phyloP scores from a whole-genome alignment of 805 yeast genomes.

The Wickerhamiella bombiphila region DNA sequence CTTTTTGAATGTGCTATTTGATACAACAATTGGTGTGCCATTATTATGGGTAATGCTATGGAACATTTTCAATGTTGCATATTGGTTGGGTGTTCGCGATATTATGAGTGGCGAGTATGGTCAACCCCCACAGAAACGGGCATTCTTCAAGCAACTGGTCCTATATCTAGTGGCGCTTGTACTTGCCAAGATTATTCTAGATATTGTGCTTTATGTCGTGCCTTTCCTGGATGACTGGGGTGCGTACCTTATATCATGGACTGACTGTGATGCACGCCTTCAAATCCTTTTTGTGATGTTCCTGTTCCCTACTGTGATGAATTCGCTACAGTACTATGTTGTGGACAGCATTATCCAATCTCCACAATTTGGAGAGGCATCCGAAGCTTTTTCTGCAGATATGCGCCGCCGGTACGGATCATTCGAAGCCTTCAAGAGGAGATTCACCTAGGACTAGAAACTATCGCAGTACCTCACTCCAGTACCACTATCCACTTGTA shows the following conservation, averaged over 20 bases:
- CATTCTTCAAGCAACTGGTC: constrained; percentile 55
- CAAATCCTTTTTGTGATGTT: constrained; percentile 83
- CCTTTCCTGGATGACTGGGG: constrained; percentile 60
- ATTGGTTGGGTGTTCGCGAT: constrained; percentile 28
- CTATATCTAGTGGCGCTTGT: constrained; percentile 52
- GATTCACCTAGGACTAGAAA: no score
- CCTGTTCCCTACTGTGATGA: constrained; percentile 30
- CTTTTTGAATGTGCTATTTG: constrained; percentile 72
- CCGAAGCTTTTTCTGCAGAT: constrained; percentile 4
- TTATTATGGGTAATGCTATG: constrained; percentile 45
- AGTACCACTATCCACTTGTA: not conserved
- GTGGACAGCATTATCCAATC: constrained; percentile 47
- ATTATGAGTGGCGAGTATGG: constrained; percentile 49
- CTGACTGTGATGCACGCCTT: constrained; percentile 53
- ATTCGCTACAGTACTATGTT: constrained; percentile 37
- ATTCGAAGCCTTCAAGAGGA: constrained; percentile 7
- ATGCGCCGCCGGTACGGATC: constrained; percentile 7
- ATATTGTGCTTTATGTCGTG: constrained; percentile 41
- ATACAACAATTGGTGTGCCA: constrained; percentile 89
- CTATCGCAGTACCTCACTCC: no score
- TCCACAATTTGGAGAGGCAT: constrained; percentile 24
- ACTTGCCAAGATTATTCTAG: constrained; percentile 47
- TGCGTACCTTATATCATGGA: constrained; percentile 67
- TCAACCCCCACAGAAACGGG: constrained; percentile 42
- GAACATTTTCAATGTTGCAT: constrained; percentile 28